These are phyloP conservation scores for Beauveria caledonica DNA, from an alignment of 2,329 filamentous ascomycete genomes.

Conservation along the genomic window DNA sequence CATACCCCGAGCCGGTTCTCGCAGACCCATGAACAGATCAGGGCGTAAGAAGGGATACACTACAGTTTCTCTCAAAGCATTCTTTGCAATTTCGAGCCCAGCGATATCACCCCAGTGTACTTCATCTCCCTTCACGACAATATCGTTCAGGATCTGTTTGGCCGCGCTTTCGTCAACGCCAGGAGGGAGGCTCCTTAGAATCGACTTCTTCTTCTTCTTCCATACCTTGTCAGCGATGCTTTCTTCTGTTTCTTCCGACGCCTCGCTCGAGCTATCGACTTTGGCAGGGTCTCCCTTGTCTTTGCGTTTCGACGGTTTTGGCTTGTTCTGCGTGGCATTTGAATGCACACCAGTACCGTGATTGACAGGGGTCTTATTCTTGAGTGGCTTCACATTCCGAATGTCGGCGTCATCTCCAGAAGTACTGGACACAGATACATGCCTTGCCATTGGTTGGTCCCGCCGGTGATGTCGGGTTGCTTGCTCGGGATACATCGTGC, in stretches of 20 bases:
- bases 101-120: constrained; percentile 94
- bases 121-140: constrained; percentile 87
- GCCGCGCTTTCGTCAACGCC: constrained; percentile 78
- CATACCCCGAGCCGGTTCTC: constrained; percentile 92
- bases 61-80: constrained; percentile 85
- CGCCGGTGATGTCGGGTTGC: constrained; percentile 17
- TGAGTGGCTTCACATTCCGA: background rate
- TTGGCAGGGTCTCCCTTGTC: constrained; percentile 26
- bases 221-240: constrained; percentile 39
- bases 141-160: constrained; percentile 90
- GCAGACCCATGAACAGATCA: constrained; percentile 89
- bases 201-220: constrained; percentile 52
- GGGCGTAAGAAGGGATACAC: constrained; percentile 95
- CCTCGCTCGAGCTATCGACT: constrained; percentile 38
- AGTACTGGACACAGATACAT: constrained; percentile 7
- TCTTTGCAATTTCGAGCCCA: constrained; percentile 83
- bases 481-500: constrained; percentile 13
- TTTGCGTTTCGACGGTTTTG: constrained; percentile 21
- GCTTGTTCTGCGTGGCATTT: background rate
- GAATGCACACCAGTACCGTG: background rate
- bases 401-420: constrained; percentile 18
- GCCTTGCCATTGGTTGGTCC: constrained; percentile 10
- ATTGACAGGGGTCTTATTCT: constrained; percentile 6
- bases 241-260: constrained; percentile 36
- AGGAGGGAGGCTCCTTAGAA: constrained; percentile 71